Evolutionary conservation across 768 basidiomycete species (phyloP), one percentile per base, ranked within the genome.

Genomic region (Trichaptum fuscoviolaceum): DNA sequence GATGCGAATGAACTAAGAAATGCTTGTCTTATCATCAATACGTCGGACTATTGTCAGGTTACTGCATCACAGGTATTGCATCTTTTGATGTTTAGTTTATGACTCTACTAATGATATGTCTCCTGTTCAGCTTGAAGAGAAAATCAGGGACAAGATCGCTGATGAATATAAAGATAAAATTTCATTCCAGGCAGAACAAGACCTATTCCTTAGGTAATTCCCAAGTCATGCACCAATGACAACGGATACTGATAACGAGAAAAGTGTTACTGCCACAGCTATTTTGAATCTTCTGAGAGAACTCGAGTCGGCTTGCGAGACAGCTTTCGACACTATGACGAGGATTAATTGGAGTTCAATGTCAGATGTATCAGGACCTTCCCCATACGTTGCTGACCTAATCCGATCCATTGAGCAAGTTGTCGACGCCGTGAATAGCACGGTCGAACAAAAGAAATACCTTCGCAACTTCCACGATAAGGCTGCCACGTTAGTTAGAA

Each of bases 401-500:
- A 84, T 91, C 3, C 85, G 83, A 62, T 86, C 87, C 0, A 82
- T 91, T 26, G 91, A 93, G 70, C 85, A 89, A 72, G 87, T 95
- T 8, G 82, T 89, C 2, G 93, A 93, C 62, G 78, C 83, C 15
- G 85, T 96, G 64, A 89, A 90, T 67, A 89, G 90, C 2, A 81
- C 91, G 9, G 83, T 99, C 10, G 95, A 99, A 76, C 92, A 95
- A 72, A 97, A 97, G 84, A 97, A 94, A 74, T 99, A 96, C 76
- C 74, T 94, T 58, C 82, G 94, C 64, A 99, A 96, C 77, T 87
- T 96, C 75, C 87, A 95, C 63, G 97, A 99, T 74, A 98, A 97
- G 75, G 90, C 91, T 9, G 90, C 91, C 66, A 93, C 91, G 96
- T 97, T 64, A 67, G 81, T 73, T 36, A 3, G 27, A 25, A 24